Evolutionary conservation across 352 stramenopile species (phyloP), one percentile per base, ranked within the genome.

Genomic region (Phytophthora podocarpi): DNA sequence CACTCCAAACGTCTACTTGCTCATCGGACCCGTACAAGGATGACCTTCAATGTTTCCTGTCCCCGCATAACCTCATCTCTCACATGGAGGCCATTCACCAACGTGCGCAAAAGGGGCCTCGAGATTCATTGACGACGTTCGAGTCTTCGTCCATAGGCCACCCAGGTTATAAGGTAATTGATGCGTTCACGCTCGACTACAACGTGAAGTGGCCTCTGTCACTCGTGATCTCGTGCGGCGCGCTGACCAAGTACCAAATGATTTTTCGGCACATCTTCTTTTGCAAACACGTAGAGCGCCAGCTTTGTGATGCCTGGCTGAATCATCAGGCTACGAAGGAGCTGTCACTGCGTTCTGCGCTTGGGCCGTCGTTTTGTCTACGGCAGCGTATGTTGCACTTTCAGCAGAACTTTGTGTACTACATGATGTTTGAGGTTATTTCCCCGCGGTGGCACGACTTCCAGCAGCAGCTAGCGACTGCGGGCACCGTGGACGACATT

Each of bases 251-350:
- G 74, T 99, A 99, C 70, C 97, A 99, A 72, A 95, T 99, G 70
- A 87, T 99, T 15, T 99, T 99, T 64, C 93, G 97, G 0, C 97
- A 99, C 51, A 77, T 99, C 3, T 99, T 99, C 76, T 99, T 99
- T 69, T 97, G 92, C 64, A 99, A 99, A 74, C 96, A 99, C 72
- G 97, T 99, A 4, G 97, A 99, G 76, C 89, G 96, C 10, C 82
- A 93, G 27, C 85, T 99, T 4, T 96, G 98, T 53, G 84, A 93
- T 47, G 88, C 96, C 9, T 99, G 97, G 98, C 72, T 95, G 21
- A 97, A 98, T 49, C 97, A 99, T 65, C 97, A 99, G 54, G 82
- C 83, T 8, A 96, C 86, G 15, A 97, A 97, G 48, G 93, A 98
- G 50, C 68, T 98, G 26, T 82, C 89, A 4, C 71, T 98, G 39